phyloP scores from a whole-genome alignment of 108 stramenopile species.

The Nitzschia putrida region DNA sequence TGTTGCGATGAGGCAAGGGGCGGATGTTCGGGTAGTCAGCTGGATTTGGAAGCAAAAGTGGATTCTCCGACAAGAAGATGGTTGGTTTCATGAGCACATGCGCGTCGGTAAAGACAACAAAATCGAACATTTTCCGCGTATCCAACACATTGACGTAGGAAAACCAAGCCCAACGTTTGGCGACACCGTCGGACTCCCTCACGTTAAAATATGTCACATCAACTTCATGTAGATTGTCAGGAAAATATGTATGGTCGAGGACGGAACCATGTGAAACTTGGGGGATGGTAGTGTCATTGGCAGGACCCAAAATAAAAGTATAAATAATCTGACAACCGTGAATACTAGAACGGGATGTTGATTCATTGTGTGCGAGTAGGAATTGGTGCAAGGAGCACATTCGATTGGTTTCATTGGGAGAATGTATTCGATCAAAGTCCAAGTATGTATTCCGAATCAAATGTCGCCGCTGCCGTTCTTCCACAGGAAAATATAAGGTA shows the following conservation, averaged over 20 bases:
- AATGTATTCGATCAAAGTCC: conserved; percentile 20
- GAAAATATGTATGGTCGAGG: neutral
- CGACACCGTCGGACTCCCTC: neutral
- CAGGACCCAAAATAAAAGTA: conserved; percentile 7
- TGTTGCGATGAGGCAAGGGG: neutral
- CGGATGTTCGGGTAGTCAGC: neutral
- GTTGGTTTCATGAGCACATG: conserved; percentile 5
- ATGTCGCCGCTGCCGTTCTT: conserved; percentile 20
- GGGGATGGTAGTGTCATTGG: neutral
- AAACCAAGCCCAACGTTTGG: conserved; percentile 10
- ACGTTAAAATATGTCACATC: conserved; percentile 17
- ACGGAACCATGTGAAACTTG: neutral
- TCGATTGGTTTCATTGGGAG: conserved; percentile 15
- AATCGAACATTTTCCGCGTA: neutral
- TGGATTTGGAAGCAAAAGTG: neutral
- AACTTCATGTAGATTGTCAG: neutral
- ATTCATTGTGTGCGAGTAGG: neutral
- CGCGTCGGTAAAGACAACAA: conserved; percentile 11
- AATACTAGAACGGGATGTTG: neutral
- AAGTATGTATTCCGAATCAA: conserved; percentile 22
- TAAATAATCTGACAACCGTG: conserved; percentile 7
- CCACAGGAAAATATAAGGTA: neutral
- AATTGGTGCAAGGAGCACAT: conserved; percentile 6
- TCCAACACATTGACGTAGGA: neutral
- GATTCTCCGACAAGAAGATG: conserved; percentile 8